A percentile compares a stretch with the other conserved stretches of the same genome.
These are phyloP conservation scores for Termitomyces sp. DNA, from an alignment of 768 basidiomycete genomes.

Conservation along the genomic window DNA sequence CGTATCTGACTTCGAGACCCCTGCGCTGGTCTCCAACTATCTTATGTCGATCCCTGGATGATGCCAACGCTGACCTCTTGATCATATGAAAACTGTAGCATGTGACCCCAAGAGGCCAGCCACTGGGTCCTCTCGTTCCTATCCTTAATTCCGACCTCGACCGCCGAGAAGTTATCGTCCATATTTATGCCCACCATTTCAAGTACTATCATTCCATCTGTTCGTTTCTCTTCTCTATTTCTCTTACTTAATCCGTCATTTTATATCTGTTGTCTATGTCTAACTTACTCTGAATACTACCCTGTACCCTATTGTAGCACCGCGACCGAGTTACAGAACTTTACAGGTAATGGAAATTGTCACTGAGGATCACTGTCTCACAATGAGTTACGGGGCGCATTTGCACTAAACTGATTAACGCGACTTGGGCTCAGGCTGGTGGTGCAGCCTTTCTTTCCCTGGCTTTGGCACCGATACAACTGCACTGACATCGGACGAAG, in stretches of 20 bases:
- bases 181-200: neutral
- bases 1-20: neutral
- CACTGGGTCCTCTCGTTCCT: neutral
- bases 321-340: too few species aligned
- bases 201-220: too few species aligned
- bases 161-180: neutral
- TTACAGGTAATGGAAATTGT: neutral
- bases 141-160: neutral
- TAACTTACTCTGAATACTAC: too few species aligned
- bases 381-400: too few species aligned
- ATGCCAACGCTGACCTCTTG: neutral
- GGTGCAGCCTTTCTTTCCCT: slow-evolving; percentile 22
- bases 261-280: neutral
- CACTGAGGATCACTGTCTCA: too few species aligned
- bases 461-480: slow-evolving; percentile 34
- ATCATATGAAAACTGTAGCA: neutral
- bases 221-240: too few species aligned
- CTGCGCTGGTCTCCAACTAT: neutral
- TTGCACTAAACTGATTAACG: neutral
- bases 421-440: slow-evolving; percentile 1
- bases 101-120: neutral
- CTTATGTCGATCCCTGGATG: neutral
- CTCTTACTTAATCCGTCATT: too few species aligned
- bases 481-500: slow-evolving; percentile 33
- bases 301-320: too few species aligned